Evolutionary conservation across 768 basidiomycete genomes (phyloP).

Genomic region (Favolaschia claudopus): DNA sequence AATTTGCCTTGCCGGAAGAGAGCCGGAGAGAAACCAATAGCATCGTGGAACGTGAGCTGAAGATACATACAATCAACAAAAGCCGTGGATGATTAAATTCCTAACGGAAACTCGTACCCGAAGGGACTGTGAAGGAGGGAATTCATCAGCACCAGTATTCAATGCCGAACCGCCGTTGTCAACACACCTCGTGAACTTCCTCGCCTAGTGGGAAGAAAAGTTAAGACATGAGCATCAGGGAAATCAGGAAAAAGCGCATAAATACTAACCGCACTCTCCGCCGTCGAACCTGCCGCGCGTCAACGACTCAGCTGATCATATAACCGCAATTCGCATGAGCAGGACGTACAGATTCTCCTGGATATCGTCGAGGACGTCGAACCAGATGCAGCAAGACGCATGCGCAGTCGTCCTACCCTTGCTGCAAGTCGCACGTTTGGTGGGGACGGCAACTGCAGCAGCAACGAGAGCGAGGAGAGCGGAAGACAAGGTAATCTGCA

Average conservation of each 20-base stretch:
- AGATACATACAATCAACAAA: not conserved
- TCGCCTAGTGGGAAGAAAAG: constrained; percentile 25
- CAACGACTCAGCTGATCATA: not conserved
- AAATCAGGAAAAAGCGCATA: too few species aligned
- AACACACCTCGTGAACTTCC: constrained; percentile 37
- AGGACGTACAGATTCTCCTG: constrained; percentile 37
- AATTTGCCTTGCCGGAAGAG: constrained; percentile 30
- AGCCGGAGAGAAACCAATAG: constrained; percentile 40
- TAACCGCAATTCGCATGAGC: too few species aligned
- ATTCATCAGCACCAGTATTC: not conserved
- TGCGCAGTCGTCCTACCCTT: constrained; percentile 25
- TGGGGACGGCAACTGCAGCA: constrained; percentile 44
- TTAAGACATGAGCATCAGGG: not conserved
- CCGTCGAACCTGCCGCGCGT: constrained; percentile 42
- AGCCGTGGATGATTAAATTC: not conserved
- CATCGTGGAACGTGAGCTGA: constrained; percentile 42
- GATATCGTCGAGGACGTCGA: constrained; percentile 44
- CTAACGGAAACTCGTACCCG: constrained; percentile 16
- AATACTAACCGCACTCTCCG: constrained; percentile 36
- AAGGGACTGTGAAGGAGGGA: constrained; percentile 23
- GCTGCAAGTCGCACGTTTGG: constrained; percentile 35
- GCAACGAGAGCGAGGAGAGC: constrained; percentile 47
- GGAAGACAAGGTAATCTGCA: too few species aligned
- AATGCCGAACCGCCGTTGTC: not conserved
- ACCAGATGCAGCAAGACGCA: constrained; percentile 41